Evolutionary conservation across 371 early-diverging fungal genomes (phyloP), one percentile per base, ranked within the genome.

Genomic region (Batkoa obscura): DNA sequence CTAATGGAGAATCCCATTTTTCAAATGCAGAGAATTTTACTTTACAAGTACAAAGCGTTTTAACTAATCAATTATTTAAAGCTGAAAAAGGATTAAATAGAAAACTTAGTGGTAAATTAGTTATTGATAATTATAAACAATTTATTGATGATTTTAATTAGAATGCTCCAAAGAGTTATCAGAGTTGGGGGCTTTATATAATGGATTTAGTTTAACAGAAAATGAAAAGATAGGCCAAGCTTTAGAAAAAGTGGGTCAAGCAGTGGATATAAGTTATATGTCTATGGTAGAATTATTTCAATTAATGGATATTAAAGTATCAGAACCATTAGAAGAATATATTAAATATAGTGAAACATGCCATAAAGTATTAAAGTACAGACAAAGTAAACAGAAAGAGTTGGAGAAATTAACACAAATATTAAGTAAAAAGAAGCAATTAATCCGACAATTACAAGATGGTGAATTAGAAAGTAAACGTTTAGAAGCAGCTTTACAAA

Each of bases 131-230:
- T 23, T 42, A n/a, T 43, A 4, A 46, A n/a, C 12, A 38, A n/a
- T 43, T 42, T 30, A 9, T 17, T 15, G n/a, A 30, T 34, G 1
- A 6, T 6, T 39, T 23, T 10, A 8, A 54, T 53, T 58, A 71
- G 72, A 71, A 51, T 61, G 86, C 31, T 76, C 88, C 0, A 68
- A 71, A 34, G 84, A 86, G 58, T 84, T 85, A 62, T 74, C 87
- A 10, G 94, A 93, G 58, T 72, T 94, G n/a, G 95, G 94, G 0
- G 90, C 88, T 3, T 72, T 81, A 0, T 88, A 90, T 66, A 94
- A 94, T 60, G 91, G 85, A 30, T 91, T 94, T 67, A 92, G 94
- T 55, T 74, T 94, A 50, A 78, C 77, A 57, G 94, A 93, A 38
- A 76, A 60, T 10, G 71, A 73, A 3, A 63, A 65, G n/a, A 68